phyloP scores from a whole-genome alignment of 1,284 basidiomycete genomes.

The Ceratobasidium theobromae region DNA sequence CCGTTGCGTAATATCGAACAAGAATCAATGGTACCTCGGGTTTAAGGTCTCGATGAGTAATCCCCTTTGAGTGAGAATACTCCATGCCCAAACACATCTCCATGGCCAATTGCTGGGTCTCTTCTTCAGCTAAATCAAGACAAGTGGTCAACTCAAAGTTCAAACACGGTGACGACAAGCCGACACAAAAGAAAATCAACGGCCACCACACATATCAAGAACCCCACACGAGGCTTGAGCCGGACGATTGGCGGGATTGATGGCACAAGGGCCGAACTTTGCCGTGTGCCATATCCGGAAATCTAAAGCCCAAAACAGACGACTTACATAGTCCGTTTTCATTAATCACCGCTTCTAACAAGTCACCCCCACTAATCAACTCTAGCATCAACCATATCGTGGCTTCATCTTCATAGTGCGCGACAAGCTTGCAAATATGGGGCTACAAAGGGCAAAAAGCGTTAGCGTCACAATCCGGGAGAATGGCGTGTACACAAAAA shows the following conservation, averaged over 20 bases:
- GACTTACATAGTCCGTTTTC: slow-evolving; percentile 60
- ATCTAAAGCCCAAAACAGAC: neutral
- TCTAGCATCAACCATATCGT: slow-evolving; percentile 66
- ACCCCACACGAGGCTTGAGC: neutral
- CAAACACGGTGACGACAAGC: no score
- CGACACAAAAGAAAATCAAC: no score
- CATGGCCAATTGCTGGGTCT: slow-evolving; percentile 62
- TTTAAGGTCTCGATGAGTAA: slow-evolving; percentile 90
- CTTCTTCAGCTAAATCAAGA: slow-evolving; percentile 53
- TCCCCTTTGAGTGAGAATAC: slow-evolving; percentile 73
- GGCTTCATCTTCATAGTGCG: slow-evolving; percentile 69
- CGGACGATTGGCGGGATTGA: neutral
- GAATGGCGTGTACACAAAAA: neutral
- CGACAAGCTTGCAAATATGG: slow-evolving; percentile 79
- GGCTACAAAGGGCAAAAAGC: slow-evolving; percentile 43
- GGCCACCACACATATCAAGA: no score
- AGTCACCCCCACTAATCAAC: slow-evolving; percentile 81
- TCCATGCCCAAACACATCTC: slow-evolving; percentile 53
- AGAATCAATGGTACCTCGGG: slow-evolving; percentile 60
- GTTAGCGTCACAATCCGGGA: neutral
- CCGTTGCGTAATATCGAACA: neutral
- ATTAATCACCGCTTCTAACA: slow-evolving; percentile 77
- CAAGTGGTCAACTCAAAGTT: neutral
- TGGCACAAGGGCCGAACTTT: no score
- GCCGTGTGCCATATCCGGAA: no score